Base-by-base conservation (phyloP, 257 asterid genomes). In the Primulina tabacum region DNA sequence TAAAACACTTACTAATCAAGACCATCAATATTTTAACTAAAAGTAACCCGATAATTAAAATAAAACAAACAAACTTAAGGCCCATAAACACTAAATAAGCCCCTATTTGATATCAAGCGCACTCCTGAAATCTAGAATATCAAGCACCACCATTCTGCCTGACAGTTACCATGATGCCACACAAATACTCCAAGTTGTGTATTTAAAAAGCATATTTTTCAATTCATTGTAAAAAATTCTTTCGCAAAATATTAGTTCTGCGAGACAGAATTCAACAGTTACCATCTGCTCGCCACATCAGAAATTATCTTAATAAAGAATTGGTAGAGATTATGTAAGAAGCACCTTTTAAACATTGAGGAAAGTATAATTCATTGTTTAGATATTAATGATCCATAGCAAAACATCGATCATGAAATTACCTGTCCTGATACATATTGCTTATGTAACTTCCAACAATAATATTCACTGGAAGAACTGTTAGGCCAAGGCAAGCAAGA, bases 381-480 rank as follows among this genome's bases (percentile, higher is more conserved):
- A 11, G 34, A 78, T 24, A 34, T 62, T 57, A 47, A 4, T 5
- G 28, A 75, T 70, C 58, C 26, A 73, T 53, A n/a, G 63, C 14
- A 24, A 29, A 67, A 68, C 28, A 43, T 29, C 11, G 53, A 50
- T 62, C 64, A 64, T 65, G 43, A 69, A 72, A 21, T 75, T 84
- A 94, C 99, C 99, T 90, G 89, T 94, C 99, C 80, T 94, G 86
- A 9, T 81, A 94, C 97, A 94, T 87, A 81, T 91, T 94, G 87
- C 96, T 90, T 72, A 94, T 80, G 89, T 91, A 94, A 82, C 85
- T 90, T 68, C 99, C 97, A 64, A 91, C 97, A 56, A 91, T 60
- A 65, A 85, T 68, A 78, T 94, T 94, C 62, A 90, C 84, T 6
- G 99, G 99, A 76, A 94, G 89, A 79, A 94, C 99, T 0, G 99